Base-by-base conservation (phyloP, 495 filamentous ascomycete species). In the Aspergillus nidulans region DNA sequence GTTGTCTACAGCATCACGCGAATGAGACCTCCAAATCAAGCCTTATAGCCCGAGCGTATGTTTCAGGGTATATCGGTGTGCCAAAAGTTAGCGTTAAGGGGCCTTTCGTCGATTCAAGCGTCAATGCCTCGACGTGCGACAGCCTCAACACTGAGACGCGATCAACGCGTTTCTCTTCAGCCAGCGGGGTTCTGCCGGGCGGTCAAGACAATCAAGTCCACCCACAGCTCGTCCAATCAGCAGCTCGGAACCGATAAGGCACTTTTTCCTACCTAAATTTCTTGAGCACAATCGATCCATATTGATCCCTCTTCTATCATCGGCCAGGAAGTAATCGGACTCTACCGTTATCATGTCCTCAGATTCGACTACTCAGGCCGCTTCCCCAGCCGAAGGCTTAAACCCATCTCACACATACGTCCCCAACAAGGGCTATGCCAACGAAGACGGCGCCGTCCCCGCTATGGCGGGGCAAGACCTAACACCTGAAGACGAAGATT, bases 391-490 rank as follows among this genome's bases (percentile, higher is more conserved):
- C 24, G 78, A 74, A 60, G 80, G 75, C 16, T 64, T 79, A 20
- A 47, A 61, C 24, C 81, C 82, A 13, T 72, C 76, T 7, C 77
- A 82, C 58, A 76, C 67, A 3, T 83, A 82, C 44, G 60, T 83
- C 24, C 78, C 75, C 32, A 82, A 83, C 49, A 71, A 77, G 55
- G 81, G 81, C 24, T 83, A 85, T 62, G 63, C 71, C 46, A 66
- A 66, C 45, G 42, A 57, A 41, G 73, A 73, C 42, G 60, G 58
- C 36, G 64, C 67, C 30, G 52, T 58, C 62, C 60, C 65, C 63
- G 59, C 69, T 24, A 60, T 58, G 53, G 72, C 70, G 69, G 65
- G 65, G 70, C 69, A 70, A 55, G 64, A 72, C 52, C 49, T 58
- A 28, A 62, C 51, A 38, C 66, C 64, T 15, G 54, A 70, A 15